Percentiles rank a stretch among this genome's conserved stretches.
phyloP scores from a whole-genome alignment of 257 asterid genomes.

The Lycium barbarum region DNA sequence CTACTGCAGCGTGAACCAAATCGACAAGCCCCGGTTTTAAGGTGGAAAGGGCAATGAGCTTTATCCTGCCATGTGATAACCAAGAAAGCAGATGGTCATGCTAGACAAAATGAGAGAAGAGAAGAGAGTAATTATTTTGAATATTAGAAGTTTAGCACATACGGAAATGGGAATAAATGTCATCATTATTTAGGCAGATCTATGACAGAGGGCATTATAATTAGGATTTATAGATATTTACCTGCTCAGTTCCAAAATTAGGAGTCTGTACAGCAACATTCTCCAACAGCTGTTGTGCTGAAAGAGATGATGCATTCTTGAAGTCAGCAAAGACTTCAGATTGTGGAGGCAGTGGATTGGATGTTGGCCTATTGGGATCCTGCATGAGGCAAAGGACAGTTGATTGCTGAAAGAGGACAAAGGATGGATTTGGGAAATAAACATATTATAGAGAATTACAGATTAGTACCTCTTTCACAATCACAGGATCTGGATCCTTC shows the following conservation, averaged over 20 bases:
- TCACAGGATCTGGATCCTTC: constrained; percentile 49
- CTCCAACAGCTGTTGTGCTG: constrained; percentile 86
- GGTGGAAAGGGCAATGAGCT: constrained; percentile 98
- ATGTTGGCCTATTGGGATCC: constrained; percentile 87
- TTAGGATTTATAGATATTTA: constrained; percentile 34
- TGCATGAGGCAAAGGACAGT: constrained; percentile 41
- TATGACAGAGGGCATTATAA: constrained; percentile 5
- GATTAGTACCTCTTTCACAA: constrained; percentile 58
- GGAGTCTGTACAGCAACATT: constrained; percentile 94
- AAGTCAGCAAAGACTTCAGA: constrained; percentile 74
- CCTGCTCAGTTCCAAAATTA: constrained; percentile 98
- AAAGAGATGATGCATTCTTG: constrained; percentile 57
- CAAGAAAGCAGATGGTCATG: constrained; percentile 44
- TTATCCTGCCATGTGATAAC: constrained; percentile 74
- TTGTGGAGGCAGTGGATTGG: constrained; percentile 96
- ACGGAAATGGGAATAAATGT: neutral
- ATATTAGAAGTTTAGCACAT: neutral
- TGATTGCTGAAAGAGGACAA: neutral
- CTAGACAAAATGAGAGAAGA: constrained; percentile 13
- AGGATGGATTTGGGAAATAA: neutral
- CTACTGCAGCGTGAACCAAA: constrained; percentile 92
- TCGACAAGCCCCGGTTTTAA: constrained; percentile 96
- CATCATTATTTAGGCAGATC: neutral
- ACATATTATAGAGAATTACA: constrained; percentile 2
- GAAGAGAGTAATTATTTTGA: constrained; percentile 13